phyloP scores from a whole-genome alignment of 2,329 filamentous ascomycete genomes.

The Corynespora cassiicola region DNA sequence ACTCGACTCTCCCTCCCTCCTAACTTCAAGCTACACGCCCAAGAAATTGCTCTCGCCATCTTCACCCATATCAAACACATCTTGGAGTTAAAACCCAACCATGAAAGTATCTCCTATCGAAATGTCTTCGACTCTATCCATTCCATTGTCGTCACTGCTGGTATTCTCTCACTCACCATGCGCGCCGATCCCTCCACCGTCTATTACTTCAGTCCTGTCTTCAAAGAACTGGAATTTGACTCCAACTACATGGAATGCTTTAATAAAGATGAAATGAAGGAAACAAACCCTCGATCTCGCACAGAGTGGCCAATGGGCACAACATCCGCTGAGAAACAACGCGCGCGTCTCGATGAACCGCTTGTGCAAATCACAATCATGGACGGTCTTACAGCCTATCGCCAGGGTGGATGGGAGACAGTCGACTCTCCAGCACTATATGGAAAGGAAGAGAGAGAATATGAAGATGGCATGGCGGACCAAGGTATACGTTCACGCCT shows the following conservation, averaged over 20 bases:
- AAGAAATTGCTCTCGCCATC: conserved; percentile 20
- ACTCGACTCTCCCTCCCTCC: conserved; percentile 15
- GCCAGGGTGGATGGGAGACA: conserved; percentile 34
- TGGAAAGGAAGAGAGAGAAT: not conserved
- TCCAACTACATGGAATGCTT: conserved; percentile 23
- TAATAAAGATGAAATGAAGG: conserved; percentile 20
- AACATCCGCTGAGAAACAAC: conserved; percentile 12
- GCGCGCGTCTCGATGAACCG: conserved; percentile 17
- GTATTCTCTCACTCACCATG: conserved; percentile 31
- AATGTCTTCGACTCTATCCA: conserved; percentile 13
- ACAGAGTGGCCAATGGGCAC: conserved; percentile 8
- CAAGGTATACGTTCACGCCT: conserved; percentile 19
- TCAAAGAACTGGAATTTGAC: conserved; percentile 33
- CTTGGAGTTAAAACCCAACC: conserved; percentile 12
- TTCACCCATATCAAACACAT: conserved; percentile 29
- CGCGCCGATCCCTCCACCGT: conserved; percentile 28
- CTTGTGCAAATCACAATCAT: conserved; percentile 30
- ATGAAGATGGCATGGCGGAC: not conserved
- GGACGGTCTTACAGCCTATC: conserved; percentile 28
- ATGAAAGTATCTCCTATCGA: too few relatives aligned
- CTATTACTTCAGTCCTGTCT: conserved; percentile 31
- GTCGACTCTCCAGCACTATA: not conserved
- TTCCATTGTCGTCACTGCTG: conserved; percentile 22
- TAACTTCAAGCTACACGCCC: conserved; percentile 31
- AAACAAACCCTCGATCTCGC: conserved; percentile 6